These are phyloP conservation scores for Panaeolus cyanescens DNA, from an alignment of 768 basidiomycete genomes.

Conservation along the genomic window DNA sequence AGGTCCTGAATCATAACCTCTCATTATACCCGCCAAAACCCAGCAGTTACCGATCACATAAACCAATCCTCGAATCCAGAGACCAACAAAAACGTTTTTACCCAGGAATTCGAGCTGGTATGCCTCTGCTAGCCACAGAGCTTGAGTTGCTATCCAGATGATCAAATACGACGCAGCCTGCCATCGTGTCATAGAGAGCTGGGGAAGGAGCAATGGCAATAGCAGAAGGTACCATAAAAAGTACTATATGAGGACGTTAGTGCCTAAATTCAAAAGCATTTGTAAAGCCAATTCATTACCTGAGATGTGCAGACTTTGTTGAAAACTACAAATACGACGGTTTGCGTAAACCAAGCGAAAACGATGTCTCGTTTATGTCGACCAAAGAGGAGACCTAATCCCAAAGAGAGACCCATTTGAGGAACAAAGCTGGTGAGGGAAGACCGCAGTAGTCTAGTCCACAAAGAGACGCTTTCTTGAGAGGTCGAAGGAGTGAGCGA, in stretches of 20 bases:
- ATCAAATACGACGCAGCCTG: conserved; percentile 41
- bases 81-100: conserved; percentile 62
- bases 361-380: conserved; percentile 58
- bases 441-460: conserved; percentile 57
- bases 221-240: conserved; percentile 96
- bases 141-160: conserved; percentile 82
- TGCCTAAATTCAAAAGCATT: neutral
- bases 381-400: conserved; percentile 75
- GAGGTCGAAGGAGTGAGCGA: conserved; percentile 18
- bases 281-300: conserved; percentile 39
- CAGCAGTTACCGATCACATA: conserved; percentile 81
- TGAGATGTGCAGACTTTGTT: conserved; percentile 99
- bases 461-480: conserved; percentile 25
- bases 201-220: conserved; percentile 79
- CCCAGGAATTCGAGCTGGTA: conserved; percentile 91
- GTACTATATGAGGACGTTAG: conserved; percentile 55
- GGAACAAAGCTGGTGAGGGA: conserved; percentile 83
- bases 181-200: conserved; percentile 50
- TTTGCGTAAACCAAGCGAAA: conserved; percentile 92
- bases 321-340: conserved; percentile 88
- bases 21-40: conserved; percentile 71
- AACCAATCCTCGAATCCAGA: conserved; percentile 80
- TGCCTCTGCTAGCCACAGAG: conserved; percentile 87
- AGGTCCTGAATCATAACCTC: conserved; percentile 32
- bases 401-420: conserved; percentile 73